Evolutionary conservation across 345 rosid genomes (phyloP), one percentile per base, ranked within the genome.

Genomic region (Alliaria petiolata): DNA sequence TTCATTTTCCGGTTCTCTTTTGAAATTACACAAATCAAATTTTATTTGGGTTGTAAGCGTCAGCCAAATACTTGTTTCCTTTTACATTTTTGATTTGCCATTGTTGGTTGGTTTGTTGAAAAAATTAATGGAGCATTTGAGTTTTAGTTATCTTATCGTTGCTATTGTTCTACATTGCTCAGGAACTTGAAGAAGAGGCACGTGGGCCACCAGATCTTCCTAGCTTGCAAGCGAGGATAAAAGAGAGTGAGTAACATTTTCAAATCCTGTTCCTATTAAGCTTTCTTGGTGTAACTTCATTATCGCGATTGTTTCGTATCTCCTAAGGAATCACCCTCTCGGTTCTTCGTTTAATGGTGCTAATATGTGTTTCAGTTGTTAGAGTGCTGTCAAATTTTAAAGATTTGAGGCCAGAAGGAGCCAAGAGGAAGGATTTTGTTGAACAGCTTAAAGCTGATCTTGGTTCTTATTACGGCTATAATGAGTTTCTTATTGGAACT

Each of bases 131-230:
- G 72, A 49, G 66, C 79, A 38, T 54, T 39, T 11, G 14, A 5
- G 7, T 31, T 67, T 26, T 14, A 14, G 46, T 7, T 17, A 36
- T 46, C n/a, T 61, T 4, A 61, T 25, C 8, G 1, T 31, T 55
- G 28, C 5, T 70, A 8, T 9, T 55, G 19, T 11, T 50, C 47
- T 40, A 4, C 65, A 70, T 65, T 50, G 68, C 13, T 46, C 69
- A 93, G 97, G 98, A 89, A 65, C 90, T 89, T 62, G 91, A 89
- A 78, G 90, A 72, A 47, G 98, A 91, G 79, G 86, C 84, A 62
- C 84, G 62, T 8, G 66, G 75, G 42, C 90, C 90, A 8, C 95
- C 96, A 14, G 91, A 87, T 75, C 90, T 89, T 79, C 77, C 77
- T 58, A 81, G 78, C 82, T 83, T 91, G 61, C 89, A 86, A 59